Evolutionary conservation across 2,329 filamentous ascomycete species (phyloP).

Genomic region (Diaporthe longicolla): DNA sequence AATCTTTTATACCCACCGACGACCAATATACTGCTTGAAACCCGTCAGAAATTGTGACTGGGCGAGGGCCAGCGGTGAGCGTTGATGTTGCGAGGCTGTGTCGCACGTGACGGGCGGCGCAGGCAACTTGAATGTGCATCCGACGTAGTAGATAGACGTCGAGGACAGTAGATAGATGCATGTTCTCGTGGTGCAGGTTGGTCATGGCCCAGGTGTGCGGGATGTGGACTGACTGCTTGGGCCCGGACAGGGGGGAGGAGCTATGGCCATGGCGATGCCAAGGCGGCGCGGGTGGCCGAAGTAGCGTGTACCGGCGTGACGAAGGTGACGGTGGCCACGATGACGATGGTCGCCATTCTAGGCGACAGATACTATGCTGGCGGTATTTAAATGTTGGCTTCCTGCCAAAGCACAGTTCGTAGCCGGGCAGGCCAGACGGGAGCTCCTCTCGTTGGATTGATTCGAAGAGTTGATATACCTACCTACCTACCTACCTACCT

Average conservation of each 20-base stretch:
- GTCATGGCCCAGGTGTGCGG: neutral
- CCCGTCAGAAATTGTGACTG: too few species aligned
- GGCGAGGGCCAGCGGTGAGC: neutral
- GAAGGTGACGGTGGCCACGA: neutral
- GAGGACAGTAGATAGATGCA: neutral
- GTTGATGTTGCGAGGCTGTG: neutral
- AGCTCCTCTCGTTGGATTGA: too few species aligned
- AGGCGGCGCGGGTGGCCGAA: neutral
- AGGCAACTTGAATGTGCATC: neutral
- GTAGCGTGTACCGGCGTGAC: neutral
- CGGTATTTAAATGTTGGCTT: too few species aligned
- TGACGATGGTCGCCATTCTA: neutral
- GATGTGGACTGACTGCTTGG: neutral
- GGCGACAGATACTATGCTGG: too few species aligned
- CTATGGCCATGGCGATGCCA: neutral
- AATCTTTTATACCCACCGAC: slow-evolving; percentile 43
- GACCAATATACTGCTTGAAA: slow-evolving; percentile 36
- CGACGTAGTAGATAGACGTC: too few species aligned
- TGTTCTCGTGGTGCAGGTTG: neutral
- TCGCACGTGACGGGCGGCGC: slow-evolving; percentile 2
- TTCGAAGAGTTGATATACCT: too few species aligned
- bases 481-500: too few species aligned
- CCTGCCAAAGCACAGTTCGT: too few species aligned
- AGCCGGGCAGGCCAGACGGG: too few species aligned
- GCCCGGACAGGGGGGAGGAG: neutral